Base-by-base conservation (phyloP, 2,329 filamentous ascomycete species). In the Dichotomopilus funicola region DNA sequence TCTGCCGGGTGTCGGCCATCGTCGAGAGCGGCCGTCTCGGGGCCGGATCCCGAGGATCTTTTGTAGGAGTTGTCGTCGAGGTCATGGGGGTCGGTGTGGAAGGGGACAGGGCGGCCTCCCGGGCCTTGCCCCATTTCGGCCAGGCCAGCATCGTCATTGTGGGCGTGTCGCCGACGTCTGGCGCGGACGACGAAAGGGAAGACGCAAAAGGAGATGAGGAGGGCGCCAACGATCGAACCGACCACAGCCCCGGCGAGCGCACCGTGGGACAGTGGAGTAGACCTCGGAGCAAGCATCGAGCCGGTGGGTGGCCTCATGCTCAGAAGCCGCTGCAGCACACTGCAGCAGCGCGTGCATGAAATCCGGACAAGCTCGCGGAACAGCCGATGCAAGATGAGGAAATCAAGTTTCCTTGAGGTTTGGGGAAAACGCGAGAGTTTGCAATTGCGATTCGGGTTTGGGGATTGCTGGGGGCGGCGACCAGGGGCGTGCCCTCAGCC, bases 231-330 rank as follows among this genome's bases (percentile, higher is more conserved):
- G 13, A 68, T 63, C 35, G 62, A 63, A n/a, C 68, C 70, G 53
- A 72, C 61, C 55, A 67, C 65, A 54, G 64, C 65, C 47, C 69
- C 70, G 41, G 68, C 70, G 48, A 71, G 68, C 57, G 62, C 65
- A 51, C 70, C 68, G 35, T 60, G 54, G 10, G 67, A 66, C 31
- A 70, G 59, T 31, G 57, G 55, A 44, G 38, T 60, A 13, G 59
- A 59, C 35, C 64, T 60, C 27, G 64, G 55, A 51, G 57, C 59
- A 52, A 65, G 58, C 57, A 57, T 52, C 49, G 60, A 59, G 53
- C 63, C 56, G 45, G 59, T 58, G 48, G 53, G 54, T 48, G 57
- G 54, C 57, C 57, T 56, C 57, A 42, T 54, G 40, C 51, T 51
- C 50, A 40, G 19, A 12, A 44, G 51, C 47, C 48, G 54, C 57